Evolutionary conservation across 2,329 filamentous ascomycete species (phyloP).

Genomic region (Pyrenophora seminiperda): DNA sequence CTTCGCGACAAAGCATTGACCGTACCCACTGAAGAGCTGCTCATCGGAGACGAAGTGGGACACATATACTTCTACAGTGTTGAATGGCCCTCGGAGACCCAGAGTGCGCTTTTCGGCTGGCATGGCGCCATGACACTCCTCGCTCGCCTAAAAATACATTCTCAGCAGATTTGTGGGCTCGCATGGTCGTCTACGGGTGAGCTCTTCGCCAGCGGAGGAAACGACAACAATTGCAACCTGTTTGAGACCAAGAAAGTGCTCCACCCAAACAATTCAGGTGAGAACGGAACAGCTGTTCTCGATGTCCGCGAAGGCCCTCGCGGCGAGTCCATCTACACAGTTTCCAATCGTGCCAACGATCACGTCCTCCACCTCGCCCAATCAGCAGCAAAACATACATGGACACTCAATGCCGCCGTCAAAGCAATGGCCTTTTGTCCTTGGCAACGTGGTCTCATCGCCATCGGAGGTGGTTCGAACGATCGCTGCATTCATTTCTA

Average conservation of each 20-base stretch:
- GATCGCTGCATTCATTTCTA: slow-evolving; percentile 97
- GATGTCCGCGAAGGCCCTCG: slow-evolving; percentile 34
- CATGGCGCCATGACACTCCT: slow-evolving; percentile 77
- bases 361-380: slow-evolving; percentile 54
- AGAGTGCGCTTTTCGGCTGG: slow-evolving; percentile 74
- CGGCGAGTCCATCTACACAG: slow-evolving; percentile 43
- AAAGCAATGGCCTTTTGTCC: slow-evolving; percentile 98
- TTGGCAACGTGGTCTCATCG: slow-evolving; percentile 64
- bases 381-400: slow-evolving; percentile 70
- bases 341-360: slow-evolving; percentile 40
- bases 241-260: slow-evolving; percentile 72
- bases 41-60: slow-evolving; percentile 83
- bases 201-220: slow-evolving; percentile 84
- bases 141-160: slow-evolving; percentile 76
- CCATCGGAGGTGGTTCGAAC: slow-evolving; percentile 57
- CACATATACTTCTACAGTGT: slow-evolving; percentile 86
- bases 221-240: slow-evolving; percentile 87
- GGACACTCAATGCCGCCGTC: slow-evolving; percentile 82
- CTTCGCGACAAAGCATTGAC: slow-evolving; percentile 55
- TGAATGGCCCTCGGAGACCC: slow-evolving; percentile 71
- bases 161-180: slow-evolving; percentile 91
- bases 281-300: slow-evolving; percentile 20
- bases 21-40: slow-evolving; percentile 77
- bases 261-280: slow-evolving; percentile 16
- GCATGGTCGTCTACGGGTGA: slow-evolving; percentile 79